These are phyloP conservation scores for Paramecium caudatum DNA, from an alignment of 73 alveolate genomes.

Conservation along the genomic window DNA sequence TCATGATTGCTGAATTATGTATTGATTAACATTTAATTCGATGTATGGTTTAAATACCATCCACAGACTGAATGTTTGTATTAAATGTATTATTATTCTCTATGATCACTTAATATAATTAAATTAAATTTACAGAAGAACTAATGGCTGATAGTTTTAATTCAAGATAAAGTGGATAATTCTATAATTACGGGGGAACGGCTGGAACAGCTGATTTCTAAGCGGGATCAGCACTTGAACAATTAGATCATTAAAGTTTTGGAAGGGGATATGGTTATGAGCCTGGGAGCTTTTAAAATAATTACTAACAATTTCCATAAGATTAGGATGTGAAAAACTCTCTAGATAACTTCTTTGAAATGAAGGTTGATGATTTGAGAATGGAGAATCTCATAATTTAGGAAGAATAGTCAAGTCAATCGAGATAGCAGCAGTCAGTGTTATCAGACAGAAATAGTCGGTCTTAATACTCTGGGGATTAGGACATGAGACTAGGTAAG, in stretches of 20 bases:
- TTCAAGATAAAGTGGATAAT: constrained; percentile 53
- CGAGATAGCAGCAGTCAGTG: background rate
- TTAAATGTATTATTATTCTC: too few relatives aligned
- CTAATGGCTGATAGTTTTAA: constrained; percentile 59
- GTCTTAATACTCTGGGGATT: constrained; percentile 2
- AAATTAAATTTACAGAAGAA: too few relatives aligned
- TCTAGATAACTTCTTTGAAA: constrained; percentile 51
- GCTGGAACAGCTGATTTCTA: constrained; percentile 48
- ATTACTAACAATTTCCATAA: background rate
- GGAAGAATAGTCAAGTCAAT: background rate
- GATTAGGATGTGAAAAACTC: background rate
- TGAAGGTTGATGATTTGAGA: constrained; percentile 54
- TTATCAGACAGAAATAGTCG: constrained; percentile 35
- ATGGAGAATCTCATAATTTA: background rate
- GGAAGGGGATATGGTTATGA: constrained; percentile 5
- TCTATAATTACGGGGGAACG: constrained; percentile 43
- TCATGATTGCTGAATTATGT: too few relatives aligned
- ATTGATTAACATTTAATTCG: too few relatives aligned
- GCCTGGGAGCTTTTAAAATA: constrained; percentile 23
- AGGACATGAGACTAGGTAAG: constrained; percentile 24
- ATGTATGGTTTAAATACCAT: too few relatives aligned
- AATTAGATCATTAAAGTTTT: constrained; percentile 12
- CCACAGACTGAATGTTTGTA: too few relatives aligned
- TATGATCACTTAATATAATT: too few relatives aligned
- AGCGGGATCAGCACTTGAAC: background rate